These are phyloP conservation scores for Leccinum ponderosum DNA, from an alignment of 1,284 basidiomycete genomes.

Conservation along the genomic window DNA sequence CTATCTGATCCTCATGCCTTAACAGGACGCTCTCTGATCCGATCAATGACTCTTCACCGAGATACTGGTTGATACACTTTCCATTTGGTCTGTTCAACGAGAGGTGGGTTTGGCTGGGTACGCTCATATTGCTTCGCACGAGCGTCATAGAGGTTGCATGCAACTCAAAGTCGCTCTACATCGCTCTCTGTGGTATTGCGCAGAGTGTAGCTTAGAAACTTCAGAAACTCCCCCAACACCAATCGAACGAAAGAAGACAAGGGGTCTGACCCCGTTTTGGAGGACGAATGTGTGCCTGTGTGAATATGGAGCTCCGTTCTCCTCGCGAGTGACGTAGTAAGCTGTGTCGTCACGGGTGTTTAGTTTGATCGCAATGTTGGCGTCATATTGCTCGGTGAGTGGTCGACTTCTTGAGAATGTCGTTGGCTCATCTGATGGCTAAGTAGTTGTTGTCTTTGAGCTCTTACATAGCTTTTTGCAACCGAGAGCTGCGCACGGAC, in stretches of 20 bases:
- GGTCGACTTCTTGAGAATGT: no score
- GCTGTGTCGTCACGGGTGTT: conserved; percentile 54
- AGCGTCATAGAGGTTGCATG: conserved; percentile 47
- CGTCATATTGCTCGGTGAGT: conserved; percentile 45
- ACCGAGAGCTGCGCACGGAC: background rate
- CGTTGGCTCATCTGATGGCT: background rate
- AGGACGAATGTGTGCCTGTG: conserved; percentile 53
- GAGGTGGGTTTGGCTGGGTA: conserved; percentile 58
- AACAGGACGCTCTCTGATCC: background rate
- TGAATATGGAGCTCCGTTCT: conserved; percentile 58
- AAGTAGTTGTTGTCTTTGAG: background rate
- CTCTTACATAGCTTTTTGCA: background rate
- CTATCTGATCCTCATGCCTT: background rate
- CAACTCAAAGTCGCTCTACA: conserved; percentile 26
- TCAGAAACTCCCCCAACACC: background rate
- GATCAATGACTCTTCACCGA: background rate
- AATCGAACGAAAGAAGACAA: conserved; percentile 19
- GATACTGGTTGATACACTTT: conserved; percentile 1
- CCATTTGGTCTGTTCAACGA: background rate
- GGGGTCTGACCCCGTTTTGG: conserved; percentile 41
- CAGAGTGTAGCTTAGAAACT: background rate
- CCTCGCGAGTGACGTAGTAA: conserved; percentile 49
- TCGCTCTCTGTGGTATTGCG: background rate
- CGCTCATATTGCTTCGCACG: conserved; percentile 53
- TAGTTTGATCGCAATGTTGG: conserved; percentile 60